phyloP scores from a whole-genome alignment of 495 filamentous ascomycete species.

The Parmelia sp. region DNA sequence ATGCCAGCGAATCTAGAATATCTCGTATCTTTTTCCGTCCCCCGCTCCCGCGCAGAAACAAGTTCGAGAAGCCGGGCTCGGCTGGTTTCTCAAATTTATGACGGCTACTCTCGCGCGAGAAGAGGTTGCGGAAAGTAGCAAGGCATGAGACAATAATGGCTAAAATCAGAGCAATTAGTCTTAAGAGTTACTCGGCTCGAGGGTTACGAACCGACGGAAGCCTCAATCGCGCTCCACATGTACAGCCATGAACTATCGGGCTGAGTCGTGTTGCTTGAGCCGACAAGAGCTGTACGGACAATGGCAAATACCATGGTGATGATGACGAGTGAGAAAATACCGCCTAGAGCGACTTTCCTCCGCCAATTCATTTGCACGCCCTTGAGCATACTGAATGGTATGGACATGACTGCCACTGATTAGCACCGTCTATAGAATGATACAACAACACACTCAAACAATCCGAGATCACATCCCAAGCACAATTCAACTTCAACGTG shows the following conservation, averaged over 20 bases:
- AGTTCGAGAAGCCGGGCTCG: too few relatives aligned
- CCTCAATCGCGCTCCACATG: conserved; percentile 28
- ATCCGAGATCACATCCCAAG: conserved; percentile 31
- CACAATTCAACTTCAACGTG: conserved; percentile 26
- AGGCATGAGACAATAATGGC: conserved; percentile 22
- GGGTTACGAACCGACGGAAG: conserved; percentile 18
- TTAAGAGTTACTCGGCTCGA: neutral
- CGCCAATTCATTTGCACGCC: conserved; percentile 24
- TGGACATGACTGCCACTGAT: conserved; percentile 16
- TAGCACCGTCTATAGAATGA: too few relatives aligned
- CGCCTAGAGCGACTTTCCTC: conserved; percentile 25
- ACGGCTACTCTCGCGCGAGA: too few relatives aligned
- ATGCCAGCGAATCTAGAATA: too few relatives aligned
- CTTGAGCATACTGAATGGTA: conserved; percentile 29
- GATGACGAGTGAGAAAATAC: conserved; percentile 32
- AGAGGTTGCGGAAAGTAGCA: conserved; percentile 20
- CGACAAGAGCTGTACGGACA: conserved; percentile 24
- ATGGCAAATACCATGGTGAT: conserved; percentile 30
- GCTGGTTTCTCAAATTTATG: too few relatives aligned
- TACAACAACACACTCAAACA: conserved; percentile 19
- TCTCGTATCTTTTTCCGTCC: too few relatives aligned
- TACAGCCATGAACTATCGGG: conserved; percentile 24
- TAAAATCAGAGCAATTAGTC: neutral
- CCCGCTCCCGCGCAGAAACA: too few relatives aligned
- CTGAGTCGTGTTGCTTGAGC: conserved; percentile 1